Evolutionary conservation across 306 rosid species (phyloP), one percentile per base, ranked within the genome.

Genomic region (Prunus campanulata): DNA sequence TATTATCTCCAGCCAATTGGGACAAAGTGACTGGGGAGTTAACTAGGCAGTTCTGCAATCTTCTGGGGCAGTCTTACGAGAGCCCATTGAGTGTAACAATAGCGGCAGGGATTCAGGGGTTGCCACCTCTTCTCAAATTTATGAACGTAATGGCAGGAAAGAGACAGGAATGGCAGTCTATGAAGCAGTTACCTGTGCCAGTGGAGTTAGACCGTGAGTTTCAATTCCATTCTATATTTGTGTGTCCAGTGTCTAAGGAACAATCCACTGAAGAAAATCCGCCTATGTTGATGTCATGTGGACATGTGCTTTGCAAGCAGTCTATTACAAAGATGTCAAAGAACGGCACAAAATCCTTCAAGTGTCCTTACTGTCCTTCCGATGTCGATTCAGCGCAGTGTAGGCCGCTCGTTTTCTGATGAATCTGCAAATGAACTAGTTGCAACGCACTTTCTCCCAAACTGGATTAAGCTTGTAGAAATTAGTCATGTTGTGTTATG

Each of bases 211-310:
- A 83, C 62, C 66, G 71, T 11, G 90, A 92, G 77, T 91, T 90
- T 77, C 99, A 95, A 82, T 95, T 90, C 85, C 99, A 92, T 87
- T 92, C 99, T 47, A 71, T 92, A 63, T 95, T 95, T 82, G 97
- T 95, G 46, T 95, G 99, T 71, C 99, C 99, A 0, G 99, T 95
- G 71, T 92, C 98, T 5, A 95, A 92, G 87, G 97, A 92, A 82
- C 92, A 89, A 79, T 83, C 98, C 3, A 89, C 93, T 0, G 97
- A 89, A 1, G 97, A 95, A 55, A 95, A 95, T 80, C 97, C 97
- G 19, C 93, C 98, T 16, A 92, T 90, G 97, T 83, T 90, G 81
- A 86, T 92, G 96, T 59, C 89, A 39, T 95, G 98, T 75, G 96
- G 97, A 60, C 97, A 95, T 79, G 98, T 95, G 76, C 96, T 95